A percentile compares a stretch with the other conserved stretches of the same genome.
Conservation (phyloP, 2,329 filamentous ascomycete genomes). For the Arachnomyces sp. region DNA sequence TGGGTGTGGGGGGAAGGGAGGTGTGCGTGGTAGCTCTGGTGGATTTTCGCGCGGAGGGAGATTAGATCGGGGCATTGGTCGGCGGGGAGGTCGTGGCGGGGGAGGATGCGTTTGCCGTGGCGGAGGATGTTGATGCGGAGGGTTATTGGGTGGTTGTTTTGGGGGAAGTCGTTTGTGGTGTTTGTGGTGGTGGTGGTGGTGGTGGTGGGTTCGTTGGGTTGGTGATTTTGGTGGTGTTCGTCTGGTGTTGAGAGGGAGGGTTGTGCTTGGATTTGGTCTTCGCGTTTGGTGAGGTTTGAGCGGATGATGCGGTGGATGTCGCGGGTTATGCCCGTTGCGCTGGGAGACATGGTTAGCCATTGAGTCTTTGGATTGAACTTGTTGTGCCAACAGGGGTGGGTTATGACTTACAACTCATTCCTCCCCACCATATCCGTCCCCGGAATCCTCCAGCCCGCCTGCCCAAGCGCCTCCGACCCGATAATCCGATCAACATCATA, state of each 20-base stretch:
- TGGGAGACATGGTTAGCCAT: conserved; percentile 19
- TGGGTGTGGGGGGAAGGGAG: conserved; percentile 12
- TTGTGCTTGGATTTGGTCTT: conserved; percentile 8
- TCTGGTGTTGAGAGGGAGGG: background rate
- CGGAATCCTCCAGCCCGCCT: conserved; percentile 28
- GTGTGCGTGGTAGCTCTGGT: conserved; percentile 14
- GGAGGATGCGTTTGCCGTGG: conserved; percentile 31
- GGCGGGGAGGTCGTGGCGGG: conserved; percentile 28
- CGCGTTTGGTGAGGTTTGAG: conserved; percentile 24
- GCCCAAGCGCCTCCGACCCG: conserved; percentile 22
- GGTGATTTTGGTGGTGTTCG: background rate
- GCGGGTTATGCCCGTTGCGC: conserved; percentile 34
- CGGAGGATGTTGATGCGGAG: conserved; percentile 32
- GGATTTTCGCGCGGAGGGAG: conserved; percentile 23
- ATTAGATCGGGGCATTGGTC: conserved; percentile 28
- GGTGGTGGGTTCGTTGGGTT: conserved; percentile 11
- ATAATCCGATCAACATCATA: conserved; percentile 30
- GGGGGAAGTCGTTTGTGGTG: conserved; percentile 1
- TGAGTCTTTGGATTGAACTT: too few relatives aligned
- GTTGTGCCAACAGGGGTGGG: too few relatives aligned
- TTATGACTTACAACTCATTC: conserved; percentile 35
- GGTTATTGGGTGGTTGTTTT: conserved; percentile 2
- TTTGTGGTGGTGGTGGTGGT: background rate
- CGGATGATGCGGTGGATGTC: conserved; percentile 35
- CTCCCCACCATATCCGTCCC: conserved; percentile 20